phyloP scores from a whole-genome alignment of 495 filamentous ascomycete genomes.

The Aspergillus hancockii region DNA sequence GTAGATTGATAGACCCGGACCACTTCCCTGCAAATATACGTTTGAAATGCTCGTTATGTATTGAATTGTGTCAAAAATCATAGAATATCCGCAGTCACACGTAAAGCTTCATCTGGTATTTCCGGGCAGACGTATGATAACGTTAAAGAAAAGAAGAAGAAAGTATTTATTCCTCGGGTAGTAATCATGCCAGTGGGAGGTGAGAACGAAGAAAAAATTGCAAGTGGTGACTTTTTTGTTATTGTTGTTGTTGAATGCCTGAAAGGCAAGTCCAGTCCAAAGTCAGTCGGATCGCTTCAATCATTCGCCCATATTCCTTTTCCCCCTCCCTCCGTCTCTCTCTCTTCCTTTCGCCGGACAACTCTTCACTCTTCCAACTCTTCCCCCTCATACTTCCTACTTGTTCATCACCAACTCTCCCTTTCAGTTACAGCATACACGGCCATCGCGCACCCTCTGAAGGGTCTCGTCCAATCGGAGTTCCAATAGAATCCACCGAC shows the following conservation, averaged over 20 bases:
- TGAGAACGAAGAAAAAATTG: too few relatives aligned
- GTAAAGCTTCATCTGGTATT: too few relatives aligned
- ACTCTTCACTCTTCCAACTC: slow-evolving; percentile 18
- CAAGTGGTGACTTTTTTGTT: too few relatives aligned
- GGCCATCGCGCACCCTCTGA: neutral
- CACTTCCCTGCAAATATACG: slow-evolving; percentile 41
- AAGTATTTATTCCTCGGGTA: too few relatives aligned
- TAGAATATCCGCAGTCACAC: neutral
- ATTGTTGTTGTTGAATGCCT: neutral
- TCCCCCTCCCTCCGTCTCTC: slow-evolving; percentile 13
- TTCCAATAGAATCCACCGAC: neutral
- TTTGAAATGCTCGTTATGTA: slow-evolving; percentile 19
- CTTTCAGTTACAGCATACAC: neutral
- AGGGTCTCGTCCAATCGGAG: neutral
- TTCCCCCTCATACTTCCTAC: slow-evolving; percentile 4
- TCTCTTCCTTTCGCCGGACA: slow-evolving; percentile 6
- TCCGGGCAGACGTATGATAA: too few relatives aligned
- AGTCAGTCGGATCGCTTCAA: slow-evolving; percentile 9
- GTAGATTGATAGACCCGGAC: slow-evolving; percentile 40
- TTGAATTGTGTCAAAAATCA: slow-evolving; percentile 4
- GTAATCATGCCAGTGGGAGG: too few relatives aligned
- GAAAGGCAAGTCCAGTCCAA: too few relatives aligned
- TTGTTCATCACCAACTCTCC: slow-evolving; percentile 10
- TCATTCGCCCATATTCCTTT: slow-evolving; percentile 7
- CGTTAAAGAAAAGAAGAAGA: too few relatives aligned